These are phyloP conservation scores for Aurifilum marmelostoma DNA, from an alignment of 2,329 filamentous ascomycete species.

Conservation along the genomic window DNA sequence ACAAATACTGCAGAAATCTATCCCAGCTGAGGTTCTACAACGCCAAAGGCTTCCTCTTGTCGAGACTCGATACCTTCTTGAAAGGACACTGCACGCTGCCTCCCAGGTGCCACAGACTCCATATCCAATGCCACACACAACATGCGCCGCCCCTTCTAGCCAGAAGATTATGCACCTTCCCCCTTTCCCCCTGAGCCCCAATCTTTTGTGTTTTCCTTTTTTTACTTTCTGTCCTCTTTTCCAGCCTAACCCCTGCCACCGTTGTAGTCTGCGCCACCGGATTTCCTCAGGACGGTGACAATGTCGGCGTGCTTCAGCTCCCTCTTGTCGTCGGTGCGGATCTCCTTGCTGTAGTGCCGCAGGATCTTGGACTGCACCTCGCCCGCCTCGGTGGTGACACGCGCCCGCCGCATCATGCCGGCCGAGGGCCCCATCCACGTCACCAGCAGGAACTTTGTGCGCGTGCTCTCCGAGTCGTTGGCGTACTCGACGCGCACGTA, in stretches of 20 bases:
- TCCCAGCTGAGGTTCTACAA: background rate
- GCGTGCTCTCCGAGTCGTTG: constrained; percentile 70
- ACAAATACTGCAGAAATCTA: constrained; percentile 1
- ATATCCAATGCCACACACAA: background rate
- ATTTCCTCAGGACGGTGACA: constrained; percentile 63
- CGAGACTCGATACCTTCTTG: background rate
- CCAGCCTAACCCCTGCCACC: constrained; percentile 57
- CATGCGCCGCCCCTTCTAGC: background rate
- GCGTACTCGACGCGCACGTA: constrained; percentile 70
- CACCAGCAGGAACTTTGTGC: constrained; percentile 70
- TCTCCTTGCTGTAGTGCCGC: constrained; percentile 66
- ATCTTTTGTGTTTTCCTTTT: background rate
- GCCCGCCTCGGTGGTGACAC: constrained; percentile 69
- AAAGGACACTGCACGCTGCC: background rate
- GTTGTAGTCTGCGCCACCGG: constrained; percentile 73
- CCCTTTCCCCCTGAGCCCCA: too few relatives aligned
- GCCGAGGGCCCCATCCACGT: constrained; percentile 70
- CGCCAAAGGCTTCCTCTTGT: background rate
- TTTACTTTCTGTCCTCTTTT: constrained; percentile 1
- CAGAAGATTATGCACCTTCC: background rate
- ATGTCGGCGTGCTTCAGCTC: constrained; percentile 67
- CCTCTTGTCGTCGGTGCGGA: constrained; percentile 62
- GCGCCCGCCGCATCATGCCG: constrained; percentile 71
- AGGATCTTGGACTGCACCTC: constrained; percentile 63
- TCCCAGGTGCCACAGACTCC: background rate